phyloP scores from a whole-genome alignment of 225 moss, liverwort and hornwort species.

The Neckera pumila region DNA sequence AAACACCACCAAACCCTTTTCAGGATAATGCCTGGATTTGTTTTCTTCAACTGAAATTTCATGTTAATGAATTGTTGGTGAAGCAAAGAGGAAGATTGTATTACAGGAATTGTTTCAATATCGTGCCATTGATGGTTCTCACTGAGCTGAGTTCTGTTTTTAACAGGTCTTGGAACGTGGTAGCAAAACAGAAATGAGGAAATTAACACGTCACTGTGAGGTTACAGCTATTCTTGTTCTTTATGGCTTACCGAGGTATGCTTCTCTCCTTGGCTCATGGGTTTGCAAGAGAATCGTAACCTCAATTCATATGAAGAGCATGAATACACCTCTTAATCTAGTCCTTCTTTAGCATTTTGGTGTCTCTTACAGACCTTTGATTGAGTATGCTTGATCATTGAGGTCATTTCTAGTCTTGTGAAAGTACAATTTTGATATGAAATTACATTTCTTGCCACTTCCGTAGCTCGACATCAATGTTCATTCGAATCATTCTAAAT shows the following conservation, averaged over 20 bases:
- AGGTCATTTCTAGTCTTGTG: not conserved
- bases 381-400: not conserved
- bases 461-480: too few species aligned
- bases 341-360: not conserved
- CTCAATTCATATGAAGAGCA: not conserved
- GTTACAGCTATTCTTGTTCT: conserved; percentile 93
- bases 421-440: not conserved
- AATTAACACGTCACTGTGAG: conserved; percentile 56
- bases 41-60: not conserved
- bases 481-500: not conserved
- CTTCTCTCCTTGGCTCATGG: not conserved
- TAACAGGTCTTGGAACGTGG: conserved; percentile 44
- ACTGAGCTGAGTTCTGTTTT: not conserved
- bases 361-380: not conserved
- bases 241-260: conserved; percentile 78
- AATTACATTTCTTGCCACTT: not conserved
- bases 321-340: not conserved
- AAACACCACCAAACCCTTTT: not conserved
- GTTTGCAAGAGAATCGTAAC: not conserved
- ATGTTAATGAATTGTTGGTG: not conserved
- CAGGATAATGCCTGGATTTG: not conserved
- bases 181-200: conserved; percentile 38
- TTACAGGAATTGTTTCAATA: not conserved
- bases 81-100: not conserved
- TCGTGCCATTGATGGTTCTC: not conserved